Evolutionary conservation across 2,329 filamentous ascomycete species (phyloP).

Genomic region (Stachybotrys chlorohalonatus): DNA sequence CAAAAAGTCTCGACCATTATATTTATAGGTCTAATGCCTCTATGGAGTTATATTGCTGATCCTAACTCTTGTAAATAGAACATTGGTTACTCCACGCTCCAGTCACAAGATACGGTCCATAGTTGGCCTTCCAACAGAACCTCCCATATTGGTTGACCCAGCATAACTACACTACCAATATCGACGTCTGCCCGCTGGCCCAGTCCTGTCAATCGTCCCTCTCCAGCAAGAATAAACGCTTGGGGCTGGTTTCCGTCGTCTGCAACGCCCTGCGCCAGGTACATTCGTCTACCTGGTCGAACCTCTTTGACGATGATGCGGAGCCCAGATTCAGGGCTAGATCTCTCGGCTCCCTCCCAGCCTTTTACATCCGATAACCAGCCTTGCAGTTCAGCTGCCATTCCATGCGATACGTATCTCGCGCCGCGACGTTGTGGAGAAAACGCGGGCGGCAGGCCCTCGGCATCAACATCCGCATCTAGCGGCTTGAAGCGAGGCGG

Average conservation of each 20-base stretch:
- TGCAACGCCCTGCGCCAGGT: conserved; percentile 16
- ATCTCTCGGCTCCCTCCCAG: conserved; percentile 14
- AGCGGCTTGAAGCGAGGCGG: conserved; percentile 29
- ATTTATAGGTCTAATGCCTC: neutral
- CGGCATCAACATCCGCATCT: conserved; percentile 11
- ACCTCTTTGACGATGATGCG: conserved; percentile 20
- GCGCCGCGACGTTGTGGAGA: conserved; percentile 26
- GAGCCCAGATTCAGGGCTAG: conserved; percentile 7
- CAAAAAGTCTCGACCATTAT: neutral
- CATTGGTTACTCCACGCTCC: conserved; percentile 15
- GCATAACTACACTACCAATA: conserved; percentile 19
- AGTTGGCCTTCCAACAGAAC: conserved; percentile 20
- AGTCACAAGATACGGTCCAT: conserved; percentile 31
- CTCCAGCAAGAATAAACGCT: conserved; percentile 26
- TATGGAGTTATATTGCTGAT: neutral
- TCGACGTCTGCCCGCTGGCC: conserved; percentile 16
- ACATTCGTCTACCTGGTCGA: conserved; percentile 22
- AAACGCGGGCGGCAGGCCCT: conserved; percentile 18
- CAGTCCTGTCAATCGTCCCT: conserved; percentile 26
- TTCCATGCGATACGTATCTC: conserved; percentile 24
- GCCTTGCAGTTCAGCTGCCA: conserved; percentile 29
- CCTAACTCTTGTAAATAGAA: neutral
- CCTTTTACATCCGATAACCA: conserved; percentile 31
- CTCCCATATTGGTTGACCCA: conserved; percentile 29
- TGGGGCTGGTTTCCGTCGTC: conserved; percentile 1